Evolutionary conservation across 352 stramenopile genomes (phyloP).

Genomic region (Phytophthora rubi): DNA sequence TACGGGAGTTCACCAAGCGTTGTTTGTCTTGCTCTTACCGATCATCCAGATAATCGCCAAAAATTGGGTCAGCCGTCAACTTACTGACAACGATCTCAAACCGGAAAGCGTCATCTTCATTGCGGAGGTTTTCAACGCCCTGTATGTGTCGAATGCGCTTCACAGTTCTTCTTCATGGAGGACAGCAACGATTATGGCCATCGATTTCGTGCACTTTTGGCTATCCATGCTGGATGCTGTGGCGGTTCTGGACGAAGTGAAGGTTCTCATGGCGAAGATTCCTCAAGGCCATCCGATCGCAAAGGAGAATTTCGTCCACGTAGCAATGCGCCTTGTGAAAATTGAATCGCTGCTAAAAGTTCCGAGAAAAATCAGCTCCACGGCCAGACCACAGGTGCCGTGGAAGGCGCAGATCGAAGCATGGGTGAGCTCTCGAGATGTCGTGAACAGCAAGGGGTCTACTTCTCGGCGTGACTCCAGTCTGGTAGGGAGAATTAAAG

Average conservation of each 20-base stretch:
- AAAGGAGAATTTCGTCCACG: constrained; percentile 17
- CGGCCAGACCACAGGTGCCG: background rate
- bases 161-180: constrained; percentile 1
- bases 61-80: constrained; percentile 41
- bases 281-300: constrained; percentile 2
- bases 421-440: constrained; percentile 12
- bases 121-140: constrained; percentile 56
- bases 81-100: constrained; percentile 35
- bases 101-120: constrained; percentile 59
- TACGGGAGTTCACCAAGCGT: constrained; percentile 20
- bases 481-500: background rate
- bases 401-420: constrained; percentile 12
- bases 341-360: background rate
- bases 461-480: background rate
- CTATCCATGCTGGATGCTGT: constrained; percentile 6
- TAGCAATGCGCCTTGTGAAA: constrained; percentile 17
- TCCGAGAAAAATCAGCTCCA: background rate
- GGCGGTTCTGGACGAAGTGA: constrained; percentile 2
- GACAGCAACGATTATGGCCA: constrained; percentile 4
- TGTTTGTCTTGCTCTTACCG: constrained; percentile 43
- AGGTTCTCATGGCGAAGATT: constrained; percentile 15
- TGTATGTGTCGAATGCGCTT: constrained; percentile 50
- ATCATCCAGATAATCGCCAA: constrained; percentile 51
- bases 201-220: constrained; percentile 2
- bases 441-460: background rate